Evolutionary conservation across 2,329 filamentous ascomycete genomes (phyloP).

Genomic region (Sphaerulina musiva): DNA sequence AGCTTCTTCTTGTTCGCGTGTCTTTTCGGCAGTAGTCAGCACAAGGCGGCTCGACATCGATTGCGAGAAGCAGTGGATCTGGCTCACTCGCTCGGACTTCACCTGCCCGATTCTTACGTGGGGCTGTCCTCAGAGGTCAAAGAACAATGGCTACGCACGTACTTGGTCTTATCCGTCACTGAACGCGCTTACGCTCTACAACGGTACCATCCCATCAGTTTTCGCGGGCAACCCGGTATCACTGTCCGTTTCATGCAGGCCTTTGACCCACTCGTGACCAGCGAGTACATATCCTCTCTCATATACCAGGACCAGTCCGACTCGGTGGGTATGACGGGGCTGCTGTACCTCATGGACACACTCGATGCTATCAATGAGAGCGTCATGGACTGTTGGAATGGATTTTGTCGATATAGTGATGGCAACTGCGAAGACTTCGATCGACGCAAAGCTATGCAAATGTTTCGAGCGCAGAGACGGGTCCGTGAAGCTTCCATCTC

Average conservation of each 20-base stretch:
- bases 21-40: slow-evolving; percentile 25
- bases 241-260: slow-evolving; percentile 38
- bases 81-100: slow-evolving; percentile 37
- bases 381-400: slow-evolving; percentile 41
- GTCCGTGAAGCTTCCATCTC: slow-evolving; percentile 29
- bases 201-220: slow-evolving; percentile 39
- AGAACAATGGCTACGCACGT: slow-evolving; percentile 38
- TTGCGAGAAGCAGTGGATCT: slow-evolving; percentile 34
- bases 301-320: slow-evolving; percentile 42
- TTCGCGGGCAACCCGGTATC: slow-evolving; percentile 37
- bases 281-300: slow-evolving; percentile 32
- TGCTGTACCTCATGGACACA: slow-evolving; percentile 40
- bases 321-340: slow-evolving; percentile 37
- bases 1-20: slow-evolving; percentile 32
- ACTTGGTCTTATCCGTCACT: slow-evolving; percentile 32
- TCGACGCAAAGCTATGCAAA: slow-evolving; percentile 29
- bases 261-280: slow-evolving; percentile 35
- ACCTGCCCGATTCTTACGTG: slow-evolving; percentile 37
- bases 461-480: slow-evolving; percentile 29
- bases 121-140: slow-evolving; percentile 35
- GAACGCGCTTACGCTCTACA: slow-evolving; percentile 40
- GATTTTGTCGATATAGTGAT: slow-evolving; percentile 32
- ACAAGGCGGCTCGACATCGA: slow-evolving; percentile 28
- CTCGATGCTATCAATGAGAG: slow-evolving; percentile 42
- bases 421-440: slow-evolving; percentile 34